A percentile compares a stretch with the other conserved stretches of the same genome.
phyloP scores from a whole-genome alignment of 805 yeast genomes.

The Myxozyma geophila region DNA sequence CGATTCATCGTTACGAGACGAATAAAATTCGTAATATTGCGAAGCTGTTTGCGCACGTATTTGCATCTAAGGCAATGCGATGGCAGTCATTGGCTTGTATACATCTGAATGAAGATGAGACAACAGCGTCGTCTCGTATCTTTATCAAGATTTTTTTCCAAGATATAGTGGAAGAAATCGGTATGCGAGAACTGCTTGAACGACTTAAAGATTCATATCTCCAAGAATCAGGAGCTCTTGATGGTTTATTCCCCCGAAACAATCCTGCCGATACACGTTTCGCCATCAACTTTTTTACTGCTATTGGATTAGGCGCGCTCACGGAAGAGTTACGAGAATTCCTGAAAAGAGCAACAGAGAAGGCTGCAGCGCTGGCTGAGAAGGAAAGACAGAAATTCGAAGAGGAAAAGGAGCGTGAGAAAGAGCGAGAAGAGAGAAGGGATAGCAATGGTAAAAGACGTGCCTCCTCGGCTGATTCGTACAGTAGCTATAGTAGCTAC shows the following conservation, averaged over 20 bases:
- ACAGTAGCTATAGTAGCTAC: constrained; percentile 15
- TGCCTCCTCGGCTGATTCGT: constrained; percentile 5
- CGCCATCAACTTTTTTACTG: constrained; percentile 88
- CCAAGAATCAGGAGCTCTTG: constrained; percentile 48
- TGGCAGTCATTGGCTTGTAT: constrained; percentile 64
- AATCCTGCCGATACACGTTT: constrained; percentile 54
- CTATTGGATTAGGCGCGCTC: constrained; percentile 82
- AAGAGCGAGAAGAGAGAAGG: neutral
- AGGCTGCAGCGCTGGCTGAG: constrained; percentile 15
- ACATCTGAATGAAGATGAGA: constrained; percentile 66
- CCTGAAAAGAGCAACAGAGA: constrained; percentile 39
- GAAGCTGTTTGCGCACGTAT: constrained; percentile 81
- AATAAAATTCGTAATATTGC: constrained; percentile 78
- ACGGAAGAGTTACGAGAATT: constrained; percentile 80
- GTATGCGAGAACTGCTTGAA: constrained; percentile 55
- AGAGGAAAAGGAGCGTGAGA: constrained; percentile 11
- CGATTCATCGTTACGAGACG: constrained; percentile 70
- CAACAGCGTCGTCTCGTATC: constrained; percentile 79
- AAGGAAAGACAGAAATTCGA: constrained; percentile 9
- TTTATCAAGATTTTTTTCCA: constrained; percentile 79
- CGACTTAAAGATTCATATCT: constrained; percentile 60
- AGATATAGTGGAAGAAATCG: constrained; percentile 78
- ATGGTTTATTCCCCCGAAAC: constrained; percentile 67
- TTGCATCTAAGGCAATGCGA: constrained; percentile 69
- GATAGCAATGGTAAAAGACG: constrained; percentile 1